phyloP scores from a whole-genome alignment of 768 basidiomycete species.

The Termitomyces sp. region DNA sequence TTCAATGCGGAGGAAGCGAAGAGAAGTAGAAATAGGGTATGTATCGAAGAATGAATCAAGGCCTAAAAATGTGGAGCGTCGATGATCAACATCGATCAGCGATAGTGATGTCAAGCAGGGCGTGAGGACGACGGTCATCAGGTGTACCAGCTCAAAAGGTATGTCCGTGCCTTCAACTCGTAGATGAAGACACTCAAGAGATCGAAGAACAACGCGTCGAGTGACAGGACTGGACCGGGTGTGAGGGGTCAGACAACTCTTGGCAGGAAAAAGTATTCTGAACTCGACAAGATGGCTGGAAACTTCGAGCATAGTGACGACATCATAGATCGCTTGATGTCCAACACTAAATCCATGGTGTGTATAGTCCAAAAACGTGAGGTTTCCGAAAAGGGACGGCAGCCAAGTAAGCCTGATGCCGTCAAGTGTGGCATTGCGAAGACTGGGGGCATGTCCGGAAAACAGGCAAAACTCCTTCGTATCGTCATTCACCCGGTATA shows the following conservation, averaged over 20 bases:
- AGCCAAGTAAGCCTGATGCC: conserved; percentile 62
- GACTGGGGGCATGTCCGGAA: conserved; percentile 51
- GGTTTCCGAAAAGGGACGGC: conserved; percentile 55
- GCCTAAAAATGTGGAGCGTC: conserved; percentile 34
- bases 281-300: conserved; percentile 50
- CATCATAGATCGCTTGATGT: conserved; percentile 49
- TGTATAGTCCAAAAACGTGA: conserved; percentile 63
- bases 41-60: conserved; percentile 42
- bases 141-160: conserved; percentile 50
- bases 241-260: conserved; percentile 17
- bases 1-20: conserved; percentile 34
- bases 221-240: conserved; percentile 22
- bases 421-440: conserved; percentile 51
- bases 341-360: conserved; percentile 66
- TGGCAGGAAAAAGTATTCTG: conserved; percentile 47
- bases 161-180: conserved; percentile 50
- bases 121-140: conserved; percentile 44
- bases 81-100: conserved; percentile 38
- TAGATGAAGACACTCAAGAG: conserved; percentile 42
- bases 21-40: conserved; percentile 33
- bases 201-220: conserved; percentile 35
- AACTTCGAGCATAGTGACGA: conserved; percentile 51
- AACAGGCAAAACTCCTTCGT: conserved; percentile 64
- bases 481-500: conserved; percentile 64
- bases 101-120: conserved; percentile 43